Evolutionary conservation across 352 stramenopile genomes (phyloP), one percentile per base, ranked within the genome.

Genomic region (Elongisporangium senticosum): DNA sequence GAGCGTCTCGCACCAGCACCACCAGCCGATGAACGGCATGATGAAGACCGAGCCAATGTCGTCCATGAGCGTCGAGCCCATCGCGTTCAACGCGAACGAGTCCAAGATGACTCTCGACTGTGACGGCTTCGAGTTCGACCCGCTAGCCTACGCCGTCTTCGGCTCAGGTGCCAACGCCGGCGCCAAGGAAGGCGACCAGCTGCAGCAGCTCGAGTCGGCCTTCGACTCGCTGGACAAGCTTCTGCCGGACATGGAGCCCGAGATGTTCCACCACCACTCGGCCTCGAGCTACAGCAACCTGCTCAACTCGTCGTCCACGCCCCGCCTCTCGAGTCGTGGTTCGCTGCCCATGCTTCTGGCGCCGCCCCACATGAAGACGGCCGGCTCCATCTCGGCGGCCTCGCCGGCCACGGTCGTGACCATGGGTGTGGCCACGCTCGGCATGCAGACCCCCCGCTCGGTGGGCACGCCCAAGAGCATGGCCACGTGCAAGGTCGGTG

Each of bases 161-260:
- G 73, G 66, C 2, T 49, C n/a, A 1, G 14, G 52, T 7, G 67
- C 71, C 28, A 24, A 68, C 14, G 48, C 28, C 2, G 50, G 65
- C 10, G 61, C 60, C 0, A 58, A 66, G 8, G 73, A 75, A 53
- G 67, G 67, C 8, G 71, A 82, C 58, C 71, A 86, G 53, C 72
- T 82, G 26, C 75, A 87, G 67, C 75, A 86, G 68, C 72, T 91
- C 33, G 81, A 89, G 65, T 86, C 74, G 8, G 82, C 79, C 3
- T 80, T 91, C 51, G 79, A 91, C 53, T 91, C 79, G 23, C 74
- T 91, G 15, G 82, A 91, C 70, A 69, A 71, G 14, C 75, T 90
- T 14, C 61, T 90, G 0, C 80, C 80, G 0, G 81, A 87, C 40
- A 80, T 83, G n/a, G 72, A 86, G 56, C 70, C 76, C 52, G 82